These are phyloP conservation scores for Clarireedia hainanense DNA, from an alignment of 2,329 filamentous ascomycete species.

Conservation along the genomic window DNA sequence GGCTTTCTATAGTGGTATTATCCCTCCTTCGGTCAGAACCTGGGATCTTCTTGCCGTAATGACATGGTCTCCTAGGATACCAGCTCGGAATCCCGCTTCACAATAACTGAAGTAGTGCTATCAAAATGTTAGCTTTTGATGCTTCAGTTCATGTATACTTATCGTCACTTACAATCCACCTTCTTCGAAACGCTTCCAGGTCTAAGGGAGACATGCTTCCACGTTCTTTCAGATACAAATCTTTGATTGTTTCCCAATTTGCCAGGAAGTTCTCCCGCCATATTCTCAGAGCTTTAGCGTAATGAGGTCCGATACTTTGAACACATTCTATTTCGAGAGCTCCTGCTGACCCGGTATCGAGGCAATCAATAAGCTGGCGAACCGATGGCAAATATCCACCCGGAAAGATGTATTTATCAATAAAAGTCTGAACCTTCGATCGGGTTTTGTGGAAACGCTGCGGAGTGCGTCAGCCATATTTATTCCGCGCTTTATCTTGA, in stretches of 20 bases:
- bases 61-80: constrained; percentile 51
- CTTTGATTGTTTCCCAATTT: constrained; percentile 48
- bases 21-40: neutral
- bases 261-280: constrained; percentile 60
- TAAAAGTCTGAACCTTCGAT: constrained; percentile 39
- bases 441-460: constrained; percentile 10
- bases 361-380: constrained; percentile 45
- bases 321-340: constrained; percentile 55
- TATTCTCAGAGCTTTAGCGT: constrained; percentile 55
- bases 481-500: too few species aligned
- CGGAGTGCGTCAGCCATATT: neutral
- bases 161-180: constrained; percentile 50
- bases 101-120: constrained; percentile 13
- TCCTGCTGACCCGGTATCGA: constrained; percentile 49
- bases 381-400: constrained; percentile 58
- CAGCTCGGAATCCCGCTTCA: constrained; percentile 37
- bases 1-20: neutral
- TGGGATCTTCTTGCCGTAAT: constrained; percentile 7
- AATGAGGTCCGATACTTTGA: constrained; percentile 65
- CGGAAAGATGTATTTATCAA: constrained; percentile 67
- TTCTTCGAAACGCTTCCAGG: constrained; percentile 51
- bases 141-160: neutral
- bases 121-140: constrained; percentile 7
- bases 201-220: constrained; percentile 34
- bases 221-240: constrained; percentile 47